phyloP scores from a whole-genome alignment of 371 early-diverging fungal species.

The Mucor circinelloides region DNA sequence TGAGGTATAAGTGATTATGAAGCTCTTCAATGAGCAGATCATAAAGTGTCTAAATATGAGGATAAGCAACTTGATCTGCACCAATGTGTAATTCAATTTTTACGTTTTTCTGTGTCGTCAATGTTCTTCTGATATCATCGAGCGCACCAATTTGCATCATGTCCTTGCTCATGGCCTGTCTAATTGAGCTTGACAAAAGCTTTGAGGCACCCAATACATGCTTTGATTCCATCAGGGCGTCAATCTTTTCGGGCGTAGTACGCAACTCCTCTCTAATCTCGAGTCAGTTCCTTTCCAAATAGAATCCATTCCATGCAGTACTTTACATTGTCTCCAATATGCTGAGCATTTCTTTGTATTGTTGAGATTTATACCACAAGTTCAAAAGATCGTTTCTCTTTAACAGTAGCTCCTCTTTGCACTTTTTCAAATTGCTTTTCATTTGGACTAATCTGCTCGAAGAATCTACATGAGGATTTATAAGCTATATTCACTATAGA shows the following conservation, averaged over 20 bases:
- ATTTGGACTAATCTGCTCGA: slow-evolving; percentile 69
- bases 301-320: not conserved
- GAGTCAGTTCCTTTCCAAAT: not conserved
- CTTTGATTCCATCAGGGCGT: slow-evolving; percentile 73
- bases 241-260: slow-evolving; percentile 77
- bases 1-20: slow-evolving; percentile 91
- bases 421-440: slow-evolving; percentile 66
- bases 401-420: slow-evolving; percentile 69
- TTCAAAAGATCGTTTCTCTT: slow-evolving; percentile 78
- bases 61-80: not conserved
- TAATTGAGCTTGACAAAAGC: slow-evolving; percentile 67
- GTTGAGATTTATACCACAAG: slow-evolving; percentile 78
- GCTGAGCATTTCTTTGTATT: slow-evolving; percentile 83
- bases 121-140: slow-evolving; percentile 70
- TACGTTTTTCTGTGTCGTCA: slow-evolving; percentile 73
- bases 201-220: slow-evolving; percentile 82
- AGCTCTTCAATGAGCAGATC: slow-evolving; percentile 89
- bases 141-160: slow-evolving; percentile 87
- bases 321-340: slow-evolving; percentile 76
- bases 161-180: slow-evolving; percentile 72
- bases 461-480: slow-evolving; percentile 42
- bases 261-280: slow-evolving; percentile 77
- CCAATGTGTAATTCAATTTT: not conserved
- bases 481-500: not conserved
- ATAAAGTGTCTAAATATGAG: slow-evolving; percentile 56